Conservation (phyloP, 768 basidiomycete species). For the Crassisporium funariophilum region DNA sequence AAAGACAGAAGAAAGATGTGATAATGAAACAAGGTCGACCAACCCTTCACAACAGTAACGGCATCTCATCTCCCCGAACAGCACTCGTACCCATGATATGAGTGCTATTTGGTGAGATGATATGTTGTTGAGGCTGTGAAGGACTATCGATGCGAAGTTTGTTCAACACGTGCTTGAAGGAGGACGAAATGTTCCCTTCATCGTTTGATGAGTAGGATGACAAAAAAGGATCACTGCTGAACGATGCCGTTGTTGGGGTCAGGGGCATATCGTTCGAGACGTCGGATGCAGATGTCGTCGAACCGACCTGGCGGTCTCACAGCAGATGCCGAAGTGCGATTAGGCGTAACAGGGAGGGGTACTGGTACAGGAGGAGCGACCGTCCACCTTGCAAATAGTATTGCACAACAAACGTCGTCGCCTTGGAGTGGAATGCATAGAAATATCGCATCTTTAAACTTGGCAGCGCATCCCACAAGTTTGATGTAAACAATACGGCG, state of each 20-base stretch:
- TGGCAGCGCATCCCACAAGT: constrained; percentile 97
- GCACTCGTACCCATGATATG: constrained; percentile 54
- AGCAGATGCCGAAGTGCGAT: constrained; percentile 54
- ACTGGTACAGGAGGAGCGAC: constrained; percentile 48
- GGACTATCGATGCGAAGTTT: constrained; percentile 68
- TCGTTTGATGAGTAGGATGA: constrained; percentile 58
- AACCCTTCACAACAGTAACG: too few relatives aligned
- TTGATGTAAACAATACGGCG: constrained; percentile 98
- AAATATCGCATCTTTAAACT: constrained; percentile 99
- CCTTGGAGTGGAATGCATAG: constrained; percentile 94
- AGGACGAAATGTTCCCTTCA: constrained; percentile 77
- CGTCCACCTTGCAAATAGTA: constrained; percentile 90
- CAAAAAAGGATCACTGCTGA: constrained; percentile 61
- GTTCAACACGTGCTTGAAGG: constrained; percentile 73
- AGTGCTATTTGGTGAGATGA: constrained; percentile 60
- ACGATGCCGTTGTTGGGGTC: constrained; percentile 75
- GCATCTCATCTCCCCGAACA: too few relatives aligned
- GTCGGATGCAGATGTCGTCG: constrained; percentile 73
- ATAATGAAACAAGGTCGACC: constrained; percentile 39
- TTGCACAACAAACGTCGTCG: constrained; percentile 90
- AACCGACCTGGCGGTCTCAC: constrained; percentile 76
- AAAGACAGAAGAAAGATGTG: constrained; percentile 42
- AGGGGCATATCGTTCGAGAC: constrained; percentile 82
- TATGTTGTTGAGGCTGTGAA: constrained; percentile 77
- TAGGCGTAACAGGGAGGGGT: constrained; percentile 70